Base-by-base conservation (phyloP, 1,139 yeast species). In the Taphrina pruni region DNA sequence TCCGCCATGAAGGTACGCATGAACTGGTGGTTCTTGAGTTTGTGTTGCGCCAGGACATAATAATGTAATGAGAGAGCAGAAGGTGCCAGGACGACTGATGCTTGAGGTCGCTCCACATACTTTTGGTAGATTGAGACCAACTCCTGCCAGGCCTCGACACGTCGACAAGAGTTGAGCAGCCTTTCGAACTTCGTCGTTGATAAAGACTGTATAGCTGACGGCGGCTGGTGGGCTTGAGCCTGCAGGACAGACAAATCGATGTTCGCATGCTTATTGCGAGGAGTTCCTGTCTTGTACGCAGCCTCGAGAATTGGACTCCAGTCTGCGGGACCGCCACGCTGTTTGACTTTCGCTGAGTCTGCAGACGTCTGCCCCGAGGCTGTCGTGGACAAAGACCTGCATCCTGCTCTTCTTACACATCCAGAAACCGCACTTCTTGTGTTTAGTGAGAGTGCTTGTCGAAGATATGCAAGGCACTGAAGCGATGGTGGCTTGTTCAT, bases 401-500 rank as follows among this genome's bases (percentile, higher is more conserved):
- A 17, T 45, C 20, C 48, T 7, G 20, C 20, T n/a, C 55, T 50
- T 21, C 55, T 50, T 26, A 35, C 36, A 21, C 35, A 50, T 1
- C 55, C 35, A 36, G 55, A 50, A n/a, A 50, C 9, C 35, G 55
- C 11, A 2, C n/a, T 26, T 50, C 55, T 26, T 26, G 38, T 50
- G 48, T n/a, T 45, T 2, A 7, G 48, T 2, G 48, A 45, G 35
- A 54, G 57, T 12, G 43, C 57, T 20, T 54, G 11, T 54, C 48
- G 60, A 12, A 56, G 36, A 17, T 56, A 56, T 41, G 46, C 46
- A 39, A 56, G 60, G 36, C 60, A 56, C 50, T 56, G 60, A 2
- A 56, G 9, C 9, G 60, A 56, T 9, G 60, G 60, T 8, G 48
- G 32, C 48, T 17, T 56, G 50, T 20, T 38, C 60, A 56, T 56